A percentile compares a stretch with the other conserved stretches of the same genome.
Evolutionary conservation across 495 filamentous ascomycete species (phyloP).

Genomic region (Friedmanniomyces simplex): DNA sequence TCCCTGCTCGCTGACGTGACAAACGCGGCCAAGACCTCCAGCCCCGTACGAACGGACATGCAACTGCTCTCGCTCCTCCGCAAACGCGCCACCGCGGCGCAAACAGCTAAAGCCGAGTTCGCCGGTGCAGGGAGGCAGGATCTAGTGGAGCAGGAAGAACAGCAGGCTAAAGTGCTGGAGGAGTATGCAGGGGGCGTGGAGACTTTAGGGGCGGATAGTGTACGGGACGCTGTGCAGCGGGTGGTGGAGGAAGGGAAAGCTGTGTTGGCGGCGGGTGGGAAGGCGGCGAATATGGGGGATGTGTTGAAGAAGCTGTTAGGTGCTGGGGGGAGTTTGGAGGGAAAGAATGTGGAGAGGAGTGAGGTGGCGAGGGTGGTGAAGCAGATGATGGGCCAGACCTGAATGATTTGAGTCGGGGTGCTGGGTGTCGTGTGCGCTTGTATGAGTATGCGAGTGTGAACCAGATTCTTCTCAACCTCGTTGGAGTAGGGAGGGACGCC

Average conservation of each 20-base stretch:
- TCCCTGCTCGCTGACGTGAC: constrained; percentile 52
- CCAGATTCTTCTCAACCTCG: too few species aligned
- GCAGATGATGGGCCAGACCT: constrained; percentile 1
- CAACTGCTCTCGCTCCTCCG: constrained; percentile 49
- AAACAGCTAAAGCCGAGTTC: constrained; percentile 45
- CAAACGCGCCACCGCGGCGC: constrained; percentile 41
- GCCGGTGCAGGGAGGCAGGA: constrained; percentile 41
- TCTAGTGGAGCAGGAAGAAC: constrained; percentile 48
- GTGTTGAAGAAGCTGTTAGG: constrained; percentile 12
- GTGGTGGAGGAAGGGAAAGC: constrained; percentile 37
- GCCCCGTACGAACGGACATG: constrained; percentile 47
- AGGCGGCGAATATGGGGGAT: constrained; percentile 23
- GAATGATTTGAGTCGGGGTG: background rate
- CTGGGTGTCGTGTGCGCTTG: background rate
- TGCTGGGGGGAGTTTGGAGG: constrained; percentile 8
- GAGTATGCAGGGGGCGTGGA: constrained; percentile 47
- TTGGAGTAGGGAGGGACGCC: too few species aligned
- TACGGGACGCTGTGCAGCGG: constrained; percentile 36
- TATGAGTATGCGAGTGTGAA: background rate
- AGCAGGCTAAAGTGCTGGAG: constrained; percentile 44
- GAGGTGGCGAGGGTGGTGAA: constrained; percentile 4
- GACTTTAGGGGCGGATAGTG: constrained; percentile 38
- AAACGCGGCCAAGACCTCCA: constrained; percentile 49
- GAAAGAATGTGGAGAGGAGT: constrained; percentile 7
- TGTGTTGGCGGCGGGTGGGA: constrained; percentile 29